phyloP scores from a whole-genome alignment of 257 asterid species.

The Nicotiana tomentosiformis region DNA sequence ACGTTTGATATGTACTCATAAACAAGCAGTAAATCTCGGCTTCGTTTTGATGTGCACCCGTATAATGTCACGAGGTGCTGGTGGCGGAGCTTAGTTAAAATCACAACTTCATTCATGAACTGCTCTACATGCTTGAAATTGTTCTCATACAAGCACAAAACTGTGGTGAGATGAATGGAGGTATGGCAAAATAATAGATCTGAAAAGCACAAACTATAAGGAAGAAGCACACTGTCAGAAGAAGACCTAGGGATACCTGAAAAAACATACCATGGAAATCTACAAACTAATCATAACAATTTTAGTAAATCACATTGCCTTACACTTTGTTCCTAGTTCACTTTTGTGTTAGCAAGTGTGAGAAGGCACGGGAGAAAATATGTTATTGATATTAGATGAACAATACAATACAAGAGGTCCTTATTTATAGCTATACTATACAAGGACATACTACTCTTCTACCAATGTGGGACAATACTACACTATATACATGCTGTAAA shows the following conservation, averaged over 20 bases:
- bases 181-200: background rate
- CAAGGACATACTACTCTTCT: too few species aligned
- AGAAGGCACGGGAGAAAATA: too few species aligned
- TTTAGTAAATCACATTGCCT: background rate
- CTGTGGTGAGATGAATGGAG: background rate
- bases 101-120: conserved; percentile 83
- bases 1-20: conserved; percentile 78
- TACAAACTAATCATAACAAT: background rate
- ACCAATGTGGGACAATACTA: too few species aligned
- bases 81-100: conserved; percentile 57
- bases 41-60: conserved; percentile 83
- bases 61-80: conserved; percentile 58
- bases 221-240: background rate
- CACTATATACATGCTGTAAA: too few species aligned
- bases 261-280: background rate
- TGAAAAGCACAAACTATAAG: background rate
- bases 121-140: conserved; percentile 83
- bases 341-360: too few species aligned
- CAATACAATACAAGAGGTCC: too few species aligned
- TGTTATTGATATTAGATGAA: too few species aligned
- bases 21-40: conserved; percentile 67
- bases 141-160: conserved; percentile 50
- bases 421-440: too few species aligned
- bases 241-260: background rate
- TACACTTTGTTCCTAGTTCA: background rate